Base-by-base conservation (phyloP, 768 basidiomycete genomes). In the Dentipellis sp. region DNA sequence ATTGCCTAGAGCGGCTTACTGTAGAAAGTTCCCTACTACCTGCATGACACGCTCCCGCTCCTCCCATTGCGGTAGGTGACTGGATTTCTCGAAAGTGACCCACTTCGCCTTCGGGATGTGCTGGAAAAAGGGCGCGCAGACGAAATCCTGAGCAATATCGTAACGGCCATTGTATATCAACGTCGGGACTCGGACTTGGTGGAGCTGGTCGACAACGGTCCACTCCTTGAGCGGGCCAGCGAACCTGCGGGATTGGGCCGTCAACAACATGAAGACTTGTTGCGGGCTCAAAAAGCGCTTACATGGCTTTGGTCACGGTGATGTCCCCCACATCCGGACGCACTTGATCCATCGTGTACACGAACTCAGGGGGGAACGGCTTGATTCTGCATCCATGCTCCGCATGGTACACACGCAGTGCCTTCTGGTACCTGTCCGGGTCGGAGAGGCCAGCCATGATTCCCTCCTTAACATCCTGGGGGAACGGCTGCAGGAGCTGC, bases 11-110 rank as follows among this genome's bases (percentile, higher is more conserved):
- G n/a, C n/a, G n/a, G n/a, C n/a, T n/a, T 45, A 40, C 14, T 54
- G 19, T 22, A 75, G 58, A 50, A 75, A 77, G 7, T 68, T 63
- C 16, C 56, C 63, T 3, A 75, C 65, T 0, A 74, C 50, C 40
- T 69, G 40, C 68, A 78, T 69, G 61, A 71, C 78, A 56, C 63
- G 61, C 46, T 72, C 71, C 23, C 65, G 61, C 63, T 78, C 76
- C 64, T 79, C 78, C 52, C 66, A 69, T 23, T 71, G 69, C 12
- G 77, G 71, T n/a, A 67, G 66, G 59, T 80, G 78, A 50, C 74
- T 74, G 3, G 75, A 74, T 3, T 75, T 65, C 38, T 71, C 66
- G 47, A 78, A 73, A 4, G 69, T 74, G 37, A 73, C 65, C 78
- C 77, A 78, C 59, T 72, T 73, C 16, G 73, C 74, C 36, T 69